Evolutionary conservation across 2,329 filamentous ascomycete species (phyloP), one percentile per base, ranked within the genome.

Genomic region (Trichoderma semiorbis): DNA sequence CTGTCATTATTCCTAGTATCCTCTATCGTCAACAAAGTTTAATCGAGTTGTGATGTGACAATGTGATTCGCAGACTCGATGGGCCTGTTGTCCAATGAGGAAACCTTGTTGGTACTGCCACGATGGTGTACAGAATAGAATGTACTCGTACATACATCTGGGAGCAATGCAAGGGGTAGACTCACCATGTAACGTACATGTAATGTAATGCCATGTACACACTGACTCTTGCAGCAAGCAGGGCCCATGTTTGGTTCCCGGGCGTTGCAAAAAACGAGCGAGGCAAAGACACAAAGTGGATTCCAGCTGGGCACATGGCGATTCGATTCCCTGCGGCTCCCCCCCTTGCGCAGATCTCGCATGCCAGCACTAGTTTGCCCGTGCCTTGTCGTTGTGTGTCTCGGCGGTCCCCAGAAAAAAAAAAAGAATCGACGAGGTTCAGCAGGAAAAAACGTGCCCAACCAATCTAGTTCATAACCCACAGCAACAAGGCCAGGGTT

Each of bases 301-400:
- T 66, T 66, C 47, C 16, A 39, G 47, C 43, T 28, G 26, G 43
- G n/a, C 28, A 66, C 63, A 66, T 55, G 63, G 63, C 47, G 14
- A 36, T 34, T 34, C 32, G 34, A 50, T 32, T 67, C 50, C 64
- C 53, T 57, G 50, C 24, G 34, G 34, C 34, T 36, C 34, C 34
- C 34, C 34, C 64, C 43, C 30, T 34, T 57, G 62, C 36, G 64
- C 50, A 67, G 64, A 67, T 67, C 64, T 67, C 64, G 43, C 64
- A 67, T 58, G 64, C 64, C 50, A 30, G 64, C 53, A 67, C 43
- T 50, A 50, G 10, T 50, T 21, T 21, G 43, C n/a, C 43, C n/a
- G 43, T 12, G n/a, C 43, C 43, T 21, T 50, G 53, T 28, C 18
- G 12, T 24, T 55, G 21, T 10, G n/a, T 50, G 53, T 57, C 53